phyloP scores from a whole-genome alignment of 805 yeast genomes.

The Zygotorulaspora danielsina region DNA sequence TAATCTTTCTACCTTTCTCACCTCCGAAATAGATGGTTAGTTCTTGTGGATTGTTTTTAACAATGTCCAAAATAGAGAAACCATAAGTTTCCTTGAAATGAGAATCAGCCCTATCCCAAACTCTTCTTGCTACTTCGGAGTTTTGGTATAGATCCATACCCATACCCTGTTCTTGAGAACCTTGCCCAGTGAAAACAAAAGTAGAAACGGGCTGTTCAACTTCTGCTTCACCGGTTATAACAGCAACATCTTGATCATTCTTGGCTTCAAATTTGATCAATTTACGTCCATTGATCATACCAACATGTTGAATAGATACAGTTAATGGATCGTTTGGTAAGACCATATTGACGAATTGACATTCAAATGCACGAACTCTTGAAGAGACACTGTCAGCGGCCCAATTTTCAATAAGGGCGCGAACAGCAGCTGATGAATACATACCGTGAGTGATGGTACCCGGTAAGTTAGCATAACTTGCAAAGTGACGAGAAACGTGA shows the following conservation, averaged over 20 bases:
- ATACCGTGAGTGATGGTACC: constrained; percentile 99
- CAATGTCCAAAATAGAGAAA: constrained; percentile 94
- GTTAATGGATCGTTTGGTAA: constrained; percentile 88
- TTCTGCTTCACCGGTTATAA: constrained; percentile 93
- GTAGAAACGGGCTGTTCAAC: constrained; percentile 97
- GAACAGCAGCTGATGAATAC: constrained; percentile 94
- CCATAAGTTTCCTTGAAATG: constrained; percentile 95
- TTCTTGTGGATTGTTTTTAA: constrained; percentile 91
- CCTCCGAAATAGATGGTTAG: constrained; percentile 97
- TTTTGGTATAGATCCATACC: constrained; percentile 97
- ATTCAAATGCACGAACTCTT: constrained; percentile 91
- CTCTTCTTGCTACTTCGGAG: constrained; percentile 86
- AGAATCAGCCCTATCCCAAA: constrained; percentile 96
- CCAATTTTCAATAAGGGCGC: constrained; percentile 95
- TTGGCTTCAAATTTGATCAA: constrained; percentile 86
- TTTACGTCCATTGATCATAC: constrained; percentile 99
- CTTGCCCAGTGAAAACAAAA: constrained; percentile 98
- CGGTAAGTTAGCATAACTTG: constrained; percentile 87
- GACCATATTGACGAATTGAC: constrained; percentile 94
- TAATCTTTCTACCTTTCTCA: constrained; percentile 90
- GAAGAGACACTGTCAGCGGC: constrained; percentile 96
- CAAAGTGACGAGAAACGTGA: constrained; percentile 93
- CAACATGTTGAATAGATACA: constrained; percentile 88
- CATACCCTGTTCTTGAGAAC: constrained; percentile 99
- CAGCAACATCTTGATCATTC: constrained; percentile 77